A percentile compares a stretch with the other conserved stretches of the same genome.
Evolutionary conservation across 2,329 filamentous ascomycete species (phyloP).

Genomic region (Microdochium nivale): DNA sequence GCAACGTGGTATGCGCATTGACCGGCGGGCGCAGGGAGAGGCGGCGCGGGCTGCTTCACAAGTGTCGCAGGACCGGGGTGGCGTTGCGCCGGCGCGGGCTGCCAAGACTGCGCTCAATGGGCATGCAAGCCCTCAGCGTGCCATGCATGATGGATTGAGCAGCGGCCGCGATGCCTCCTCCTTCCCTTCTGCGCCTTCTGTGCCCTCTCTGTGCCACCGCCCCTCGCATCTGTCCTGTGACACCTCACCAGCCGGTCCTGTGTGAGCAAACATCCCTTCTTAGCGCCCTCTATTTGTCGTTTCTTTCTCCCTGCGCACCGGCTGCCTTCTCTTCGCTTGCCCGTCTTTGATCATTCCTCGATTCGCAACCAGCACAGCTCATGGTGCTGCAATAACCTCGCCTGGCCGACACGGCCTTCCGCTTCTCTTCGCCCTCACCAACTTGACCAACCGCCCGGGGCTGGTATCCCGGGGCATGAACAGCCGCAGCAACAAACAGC

Average conservation of each 20-base stretch:
- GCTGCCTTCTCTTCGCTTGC: too few relatives aligned
- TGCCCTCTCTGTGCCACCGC: too few relatives aligned
- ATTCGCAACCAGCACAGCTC: too few relatives aligned
- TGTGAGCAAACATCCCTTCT: too few relatives aligned
- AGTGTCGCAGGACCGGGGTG: constrained; percentile 8
- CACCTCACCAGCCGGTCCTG: too few relatives aligned
- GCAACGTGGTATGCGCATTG: too few relatives aligned
- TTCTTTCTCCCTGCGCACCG: too few relatives aligned
- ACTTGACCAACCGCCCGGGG: not conserved
- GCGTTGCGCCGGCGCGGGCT: constrained; percentile 1
- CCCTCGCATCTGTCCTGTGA: too few relatives aligned
- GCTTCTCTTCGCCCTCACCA: not conserved
- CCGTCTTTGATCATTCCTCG: too few relatives aligned
- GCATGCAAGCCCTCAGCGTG: not conserved
- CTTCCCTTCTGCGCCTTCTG: too few relatives aligned
- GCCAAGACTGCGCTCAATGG: not conserved
- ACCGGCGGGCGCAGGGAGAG: not conserved
- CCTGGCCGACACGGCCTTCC: not conserved
- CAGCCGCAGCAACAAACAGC: not conserved
- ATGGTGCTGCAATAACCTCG: not conserved
- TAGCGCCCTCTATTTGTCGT: too few relatives aligned
- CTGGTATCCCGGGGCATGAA: not conserved
- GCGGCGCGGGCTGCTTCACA: constrained; percentile 5
- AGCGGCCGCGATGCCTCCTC: not conserved
- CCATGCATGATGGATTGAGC: not conserved